These are phyloP conservation scores for Alternaria consortialis DNA, from an alignment of 2,329 filamentous ascomycete genomes.

Conservation along the genomic window DNA sequence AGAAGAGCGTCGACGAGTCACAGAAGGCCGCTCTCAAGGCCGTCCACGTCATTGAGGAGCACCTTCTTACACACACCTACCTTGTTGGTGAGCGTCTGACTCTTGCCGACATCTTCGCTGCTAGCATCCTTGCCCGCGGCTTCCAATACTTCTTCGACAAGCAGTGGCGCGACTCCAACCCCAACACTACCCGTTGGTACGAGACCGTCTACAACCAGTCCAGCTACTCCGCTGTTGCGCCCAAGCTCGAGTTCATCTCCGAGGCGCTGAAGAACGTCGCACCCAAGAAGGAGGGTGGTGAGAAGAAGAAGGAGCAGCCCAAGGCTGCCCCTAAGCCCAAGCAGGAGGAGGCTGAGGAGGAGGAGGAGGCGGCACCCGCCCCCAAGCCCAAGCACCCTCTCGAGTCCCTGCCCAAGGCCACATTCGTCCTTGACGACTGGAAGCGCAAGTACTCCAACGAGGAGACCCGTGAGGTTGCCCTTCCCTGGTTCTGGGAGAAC, in stretches of 20 bases:
- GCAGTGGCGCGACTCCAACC: constrained; percentile 82
- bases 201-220: constrained; percentile 92
- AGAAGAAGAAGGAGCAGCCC: constrained; percentile 79
- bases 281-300: constrained; percentile 72
- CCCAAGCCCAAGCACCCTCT: constrained; percentile 98
- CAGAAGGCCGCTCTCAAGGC: constrained; percentile 74
- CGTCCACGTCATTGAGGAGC: constrained; percentile 79
- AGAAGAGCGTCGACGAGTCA: constrained; percentile 90
- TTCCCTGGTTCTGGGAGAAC: constrained; percentile 99
- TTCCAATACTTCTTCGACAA: constrained; percentile 97
- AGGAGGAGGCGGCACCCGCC: constrained; percentile 67
- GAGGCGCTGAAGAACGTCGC: constrained; percentile 76
- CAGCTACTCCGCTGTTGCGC: constrained; percentile 83
- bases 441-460: constrained; percentile 99
- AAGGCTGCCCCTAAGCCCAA: constrained; percentile 64
- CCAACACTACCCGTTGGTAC: constrained; percentile 92
- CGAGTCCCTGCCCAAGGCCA: constrained; percentile 80
- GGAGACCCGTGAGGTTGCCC: constrained; percentile 79
- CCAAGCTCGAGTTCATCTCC: constrained; percentile 80
- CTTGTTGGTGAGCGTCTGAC: constrained; percentile 97
- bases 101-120: constrained; percentile 90
- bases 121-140: constrained; percentile 80
- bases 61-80: constrained; percentile 93
- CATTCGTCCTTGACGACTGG: constrained; percentile 91
- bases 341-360: constrained; percentile 67